Evolutionary conservation across 1,284 basidiomycete genomes (phyloP).

Genomic region (Cryptococcus jaspeensis): DNA sequence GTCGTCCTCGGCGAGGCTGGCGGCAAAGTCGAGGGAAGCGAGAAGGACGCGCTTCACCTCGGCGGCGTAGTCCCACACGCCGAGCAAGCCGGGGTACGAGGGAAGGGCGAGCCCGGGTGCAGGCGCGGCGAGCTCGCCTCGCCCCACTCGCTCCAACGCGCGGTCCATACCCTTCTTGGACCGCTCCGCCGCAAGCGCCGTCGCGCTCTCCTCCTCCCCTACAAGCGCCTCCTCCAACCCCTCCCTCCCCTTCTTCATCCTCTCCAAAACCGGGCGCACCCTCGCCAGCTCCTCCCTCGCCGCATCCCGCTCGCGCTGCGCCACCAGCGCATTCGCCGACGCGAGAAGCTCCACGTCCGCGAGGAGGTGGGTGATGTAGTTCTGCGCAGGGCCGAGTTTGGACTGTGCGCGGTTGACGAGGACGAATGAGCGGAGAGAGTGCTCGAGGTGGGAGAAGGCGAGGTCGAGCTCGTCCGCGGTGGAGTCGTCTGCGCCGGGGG

Average conservation of each 20-base stretch:
- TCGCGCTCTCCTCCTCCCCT: slow-evolving; percentile 73
- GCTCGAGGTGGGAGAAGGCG: slow-evolving; percentile 84
- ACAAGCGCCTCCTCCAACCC: slow-evolving; percentile 77
- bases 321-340: slow-evolving; percentile 80
- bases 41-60: slow-evolving; percentile 77
- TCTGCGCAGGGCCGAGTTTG: slow-evolving; percentile 92
- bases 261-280: slow-evolving; percentile 79
- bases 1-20: slow-evolving; percentile 79
- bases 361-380: slow-evolving; percentile 85
- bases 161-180: slow-evolving; percentile 65
- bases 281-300: slow-evolving; percentile 71
- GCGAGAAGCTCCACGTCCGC: slow-evolving; percentile 86
- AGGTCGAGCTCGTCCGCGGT: slow-evolving; percentile 58
- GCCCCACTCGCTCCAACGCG: slow-evolving; percentile 74
- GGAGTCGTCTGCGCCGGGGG: slow-evolving; percentile 36
- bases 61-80: slow-evolving; percentile 83
- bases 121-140: slow-evolving; percentile 64
- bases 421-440: slow-evolving; percentile 90
- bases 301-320: slow-evolving; percentile 72
- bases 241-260: slow-evolving; percentile 73
- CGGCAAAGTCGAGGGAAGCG: slow-evolving; percentile 75
- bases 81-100: slow-evolving; percentile 79
- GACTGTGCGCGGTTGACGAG: slow-evolving; percentile 92
- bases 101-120: slow-evolving; percentile 60
- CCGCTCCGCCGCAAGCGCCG: slow-evolving; percentile 58